Evolutionary conservation across 345 rosid species (phyloP).

Genomic region (Theobroma cacao): DNA sequence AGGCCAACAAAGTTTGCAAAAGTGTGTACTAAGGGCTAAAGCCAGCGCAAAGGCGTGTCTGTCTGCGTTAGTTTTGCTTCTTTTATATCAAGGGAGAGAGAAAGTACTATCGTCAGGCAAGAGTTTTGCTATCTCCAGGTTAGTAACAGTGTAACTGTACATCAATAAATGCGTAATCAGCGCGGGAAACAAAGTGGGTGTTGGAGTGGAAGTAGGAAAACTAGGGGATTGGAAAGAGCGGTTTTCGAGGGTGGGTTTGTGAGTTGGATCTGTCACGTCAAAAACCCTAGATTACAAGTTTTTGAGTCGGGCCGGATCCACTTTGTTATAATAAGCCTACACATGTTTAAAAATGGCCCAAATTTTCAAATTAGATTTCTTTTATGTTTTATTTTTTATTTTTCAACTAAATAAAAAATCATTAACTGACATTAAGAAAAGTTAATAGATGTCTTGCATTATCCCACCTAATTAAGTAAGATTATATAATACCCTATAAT

Average conservation of each 20-base stretch:
- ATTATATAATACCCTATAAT: too few species aligned
- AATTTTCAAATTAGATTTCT: not conserved
- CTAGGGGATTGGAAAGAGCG: not conserved
- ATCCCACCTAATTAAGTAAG: too few species aligned
- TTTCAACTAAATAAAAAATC: too few species aligned
- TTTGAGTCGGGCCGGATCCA: not conserved
- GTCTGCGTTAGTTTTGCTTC: not conserved
- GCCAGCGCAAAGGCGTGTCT: not conserved
- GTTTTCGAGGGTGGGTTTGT: not conserved
- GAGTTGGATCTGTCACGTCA: not conserved
- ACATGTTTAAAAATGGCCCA: not conserved
- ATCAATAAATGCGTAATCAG: not conserved
- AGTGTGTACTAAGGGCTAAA: not conserved
- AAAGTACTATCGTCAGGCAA: not conserved
- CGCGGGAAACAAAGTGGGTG: too few species aligned
- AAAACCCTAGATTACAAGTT: not conserved
- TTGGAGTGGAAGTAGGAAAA: conserved; percentile 4
- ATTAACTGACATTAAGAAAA: too few species aligned
- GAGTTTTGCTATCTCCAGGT: not conserved
- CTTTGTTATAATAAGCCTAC: not conserved
- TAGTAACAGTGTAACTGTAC: not conserved
- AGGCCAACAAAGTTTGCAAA: conserved; percentile 2
- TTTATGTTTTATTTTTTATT: too few species aligned
- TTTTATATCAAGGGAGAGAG: not conserved
- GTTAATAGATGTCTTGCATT: too few species aligned